A percentile compares a stretch with the other conserved stretches of the same genome.
Evolutionary conservation across 2,329 filamentous ascomycete genomes (phyloP).

Genomic region (Aspergillus tubingensis): DNA sequence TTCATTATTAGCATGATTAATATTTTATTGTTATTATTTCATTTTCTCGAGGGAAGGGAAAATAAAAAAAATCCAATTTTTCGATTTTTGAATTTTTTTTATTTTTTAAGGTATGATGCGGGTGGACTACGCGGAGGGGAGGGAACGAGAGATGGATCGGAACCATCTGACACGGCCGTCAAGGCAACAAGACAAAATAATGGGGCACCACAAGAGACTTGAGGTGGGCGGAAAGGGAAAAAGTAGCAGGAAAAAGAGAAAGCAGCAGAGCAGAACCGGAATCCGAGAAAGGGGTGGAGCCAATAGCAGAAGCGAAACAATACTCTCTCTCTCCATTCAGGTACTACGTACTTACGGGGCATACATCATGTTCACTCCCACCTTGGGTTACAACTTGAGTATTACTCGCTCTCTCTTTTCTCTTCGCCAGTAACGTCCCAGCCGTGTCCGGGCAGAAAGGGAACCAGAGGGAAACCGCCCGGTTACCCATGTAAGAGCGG

Average conservation of each 20-base stretch:
- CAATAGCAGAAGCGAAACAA: conserved; percentile 19
- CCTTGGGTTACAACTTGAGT: background rate
- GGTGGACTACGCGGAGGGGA: conserved; percentile 18
- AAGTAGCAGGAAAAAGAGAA: conserved; percentile 9
- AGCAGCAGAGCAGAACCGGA: conserved; percentile 12
- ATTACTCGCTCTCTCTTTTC: background rate
- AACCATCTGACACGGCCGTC: conserved; percentile 28
- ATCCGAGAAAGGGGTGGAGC: conserved; percentile 25
- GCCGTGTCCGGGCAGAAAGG: conserved; percentile 5
- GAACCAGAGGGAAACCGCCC: conserved; percentile 10
- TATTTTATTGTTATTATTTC: conserved; percentile 16
- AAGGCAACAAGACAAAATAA: conserved; percentile 20
- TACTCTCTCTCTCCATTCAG: conserved; percentile 11
- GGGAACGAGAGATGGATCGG: conserved; percentile 23
- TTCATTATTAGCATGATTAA: conserved; percentile 14
- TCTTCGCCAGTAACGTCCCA: background rate
- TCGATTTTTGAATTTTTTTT: background rate
- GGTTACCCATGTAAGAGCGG: conserved; percentile 12
- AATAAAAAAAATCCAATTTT: conserved; percentile 1
- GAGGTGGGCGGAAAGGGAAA: conserved; percentile 17
- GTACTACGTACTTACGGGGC: conserved; percentile 6
- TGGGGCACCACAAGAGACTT: conserved; percentile 15
- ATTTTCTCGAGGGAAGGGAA: conserved; percentile 8
- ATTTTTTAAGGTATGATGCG: conserved; percentile 20
- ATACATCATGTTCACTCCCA: background rate